Conservation (phyloP, 352 stramenopile species). For the Pseudoperonospora humuli region DNA sequence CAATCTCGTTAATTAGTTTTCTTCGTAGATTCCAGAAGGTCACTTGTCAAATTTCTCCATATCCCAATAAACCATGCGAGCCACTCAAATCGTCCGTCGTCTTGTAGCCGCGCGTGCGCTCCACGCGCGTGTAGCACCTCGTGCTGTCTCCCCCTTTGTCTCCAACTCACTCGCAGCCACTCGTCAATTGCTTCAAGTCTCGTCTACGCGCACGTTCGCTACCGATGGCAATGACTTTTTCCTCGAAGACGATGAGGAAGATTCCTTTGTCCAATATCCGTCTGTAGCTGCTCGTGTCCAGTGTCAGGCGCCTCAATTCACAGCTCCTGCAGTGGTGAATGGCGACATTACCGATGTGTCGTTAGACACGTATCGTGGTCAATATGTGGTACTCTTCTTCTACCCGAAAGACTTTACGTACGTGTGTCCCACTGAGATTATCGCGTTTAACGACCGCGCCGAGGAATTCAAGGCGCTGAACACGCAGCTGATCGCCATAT, state of each 20-base stretch:
- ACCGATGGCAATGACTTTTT: constrained; percentile 56
- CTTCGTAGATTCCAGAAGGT: too few relatives aligned
- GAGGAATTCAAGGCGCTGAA: constrained; percentile 80
- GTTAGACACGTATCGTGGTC: constrained; percentile 76
- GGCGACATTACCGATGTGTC: constrained; percentile 80
- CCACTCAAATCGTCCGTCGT: constrained; percentile 20
- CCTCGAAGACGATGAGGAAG: constrained; percentile 56
- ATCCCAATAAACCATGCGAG: constrained; percentile 16
- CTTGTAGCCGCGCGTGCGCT: constrained; percentile 18
- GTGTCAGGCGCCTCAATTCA: constrained; percentile 64
- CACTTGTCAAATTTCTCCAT: background rate
- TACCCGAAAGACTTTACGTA: constrained; percentile 90
- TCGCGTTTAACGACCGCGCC: constrained; percentile 83
- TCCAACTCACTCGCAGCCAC: background rate
- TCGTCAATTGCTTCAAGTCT: constrained; percentile 2
- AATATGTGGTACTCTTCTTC: constrained; percentile 89
- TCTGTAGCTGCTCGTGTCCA: constrained; percentile 47
- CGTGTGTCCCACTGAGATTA: constrained; percentile 89
- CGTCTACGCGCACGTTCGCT: constrained; percentile 32
- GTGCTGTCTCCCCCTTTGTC: constrained; percentile 11
- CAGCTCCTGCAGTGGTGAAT: constrained; percentile 60
- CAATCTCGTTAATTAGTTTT: too few relatives aligned
- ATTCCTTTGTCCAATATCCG: constrained; percentile 79
- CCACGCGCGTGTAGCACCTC: constrained; percentile 3
- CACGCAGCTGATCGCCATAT: constrained; percentile 84